Percentiles rank a stretch among this genome's conserved stretches.
Conservation (phyloP, 345 rosid species). For the Citrus hindsii region DNA sequence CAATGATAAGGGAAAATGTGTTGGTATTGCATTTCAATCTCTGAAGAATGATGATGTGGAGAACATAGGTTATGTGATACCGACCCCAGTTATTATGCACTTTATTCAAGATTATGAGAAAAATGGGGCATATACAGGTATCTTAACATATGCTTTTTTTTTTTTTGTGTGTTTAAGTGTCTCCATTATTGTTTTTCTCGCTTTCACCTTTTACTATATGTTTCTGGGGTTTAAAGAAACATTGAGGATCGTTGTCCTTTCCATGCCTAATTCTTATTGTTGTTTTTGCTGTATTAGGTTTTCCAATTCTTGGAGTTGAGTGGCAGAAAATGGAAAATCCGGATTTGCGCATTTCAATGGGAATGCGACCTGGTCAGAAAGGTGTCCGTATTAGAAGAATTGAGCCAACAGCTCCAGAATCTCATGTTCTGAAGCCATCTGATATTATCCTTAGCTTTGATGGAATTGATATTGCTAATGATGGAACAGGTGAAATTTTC, state of each 20-base stretch:
- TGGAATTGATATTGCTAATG: conserved; percentile 81
- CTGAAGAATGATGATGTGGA: conserved; percentile 92
- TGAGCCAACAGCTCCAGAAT: conserved; percentile 92
- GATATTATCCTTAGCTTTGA: conserved; percentile 89
- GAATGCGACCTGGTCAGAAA: conserved; percentile 76
- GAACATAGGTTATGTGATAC: conserved; percentile 92
- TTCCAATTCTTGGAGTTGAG: conserved; percentile 90
- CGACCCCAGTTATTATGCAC: conserved; percentile 87
- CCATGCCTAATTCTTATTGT: not conserved
- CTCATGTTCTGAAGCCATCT: conserved; percentile 73
- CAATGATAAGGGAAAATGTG: conserved; percentile 83
- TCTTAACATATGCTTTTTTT: not conserved
- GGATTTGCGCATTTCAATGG: conserved; percentile 72
- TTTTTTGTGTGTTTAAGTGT: not conserved
- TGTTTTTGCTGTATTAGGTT: conserved; percentile 44
- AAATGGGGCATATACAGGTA: conserved; percentile 88
- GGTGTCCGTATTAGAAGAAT: conserved; percentile 92
- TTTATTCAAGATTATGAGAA: conserved; percentile 86
- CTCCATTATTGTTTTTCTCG: not conserved
- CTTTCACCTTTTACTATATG: not conserved
- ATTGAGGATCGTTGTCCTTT: not conserved
- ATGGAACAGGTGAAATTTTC: conserved; percentile 72
- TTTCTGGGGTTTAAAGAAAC: not conserved
- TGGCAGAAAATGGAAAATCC: conserved; percentile 99
- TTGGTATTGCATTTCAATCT: conserved; percentile 98